Evolutionary conservation across 2,329 filamentous ascomycete genomes (phyloP).

Genomic region (Cytospora paraplurivora): DNA sequence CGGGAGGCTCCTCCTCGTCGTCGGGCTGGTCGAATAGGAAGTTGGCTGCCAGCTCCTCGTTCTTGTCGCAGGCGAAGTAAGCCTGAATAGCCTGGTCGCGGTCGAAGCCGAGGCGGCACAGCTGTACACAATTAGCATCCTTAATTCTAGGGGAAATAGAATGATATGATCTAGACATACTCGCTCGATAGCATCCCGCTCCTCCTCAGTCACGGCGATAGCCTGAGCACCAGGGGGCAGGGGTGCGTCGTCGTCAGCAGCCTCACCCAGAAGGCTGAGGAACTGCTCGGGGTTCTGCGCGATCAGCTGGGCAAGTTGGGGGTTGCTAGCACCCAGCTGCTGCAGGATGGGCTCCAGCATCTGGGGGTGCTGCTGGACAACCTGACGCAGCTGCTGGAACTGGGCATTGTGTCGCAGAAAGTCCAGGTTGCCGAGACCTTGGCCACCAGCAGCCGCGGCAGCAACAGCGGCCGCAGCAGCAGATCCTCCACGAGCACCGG

Average conservation of each 20-base stretch:
- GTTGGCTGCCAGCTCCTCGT: slow-evolving; percentile 96
- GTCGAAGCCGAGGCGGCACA: slow-evolving; percentile 91
- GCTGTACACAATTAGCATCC: slow-evolving; percentile 48
- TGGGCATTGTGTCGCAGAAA: slow-evolving; percentile 94
- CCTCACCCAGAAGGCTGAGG: slow-evolving; percentile 84
- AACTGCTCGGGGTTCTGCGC: slow-evolving; percentile 92
- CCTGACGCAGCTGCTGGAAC: slow-evolving; percentile 95
- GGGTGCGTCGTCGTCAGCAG: slow-evolving; percentile 79
- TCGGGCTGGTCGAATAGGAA: slow-evolving; percentile 97
- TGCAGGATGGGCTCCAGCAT: slow-evolving; percentile 99
- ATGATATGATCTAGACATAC: slow-evolving; percentile 53
- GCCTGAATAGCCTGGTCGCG: slow-evolving; percentile 94
- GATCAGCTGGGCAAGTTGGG: slow-evolving; percentile 89
- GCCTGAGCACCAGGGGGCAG: slow-evolving; percentile 86
- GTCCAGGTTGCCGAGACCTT: slow-evolving; percentile 76
- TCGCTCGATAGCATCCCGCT: slow-evolving; percentile 94
- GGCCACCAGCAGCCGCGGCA: slow-evolving; percentile 46
- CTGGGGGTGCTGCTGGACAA: slow-evolving; percentile 95
- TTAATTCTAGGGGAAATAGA: slow-evolving; percentile 15
- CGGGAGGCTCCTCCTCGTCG: slow-evolving; percentile 64
- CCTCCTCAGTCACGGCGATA: slow-evolving; percentile 91
- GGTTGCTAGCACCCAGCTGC: slow-evolving; percentile 93
- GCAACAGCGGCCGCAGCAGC: slow-evolving; percentile 53
- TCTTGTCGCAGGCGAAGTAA: slow-evolving; percentile 99
- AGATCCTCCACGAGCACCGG: slow-evolving; percentile 47